Percentiles rank a stretch among this genome's conserved stretches.
Evolutionary conservation across 2,329 filamentous ascomycete genomes (phyloP).

Genomic region (Xylaria sp.): DNA sequence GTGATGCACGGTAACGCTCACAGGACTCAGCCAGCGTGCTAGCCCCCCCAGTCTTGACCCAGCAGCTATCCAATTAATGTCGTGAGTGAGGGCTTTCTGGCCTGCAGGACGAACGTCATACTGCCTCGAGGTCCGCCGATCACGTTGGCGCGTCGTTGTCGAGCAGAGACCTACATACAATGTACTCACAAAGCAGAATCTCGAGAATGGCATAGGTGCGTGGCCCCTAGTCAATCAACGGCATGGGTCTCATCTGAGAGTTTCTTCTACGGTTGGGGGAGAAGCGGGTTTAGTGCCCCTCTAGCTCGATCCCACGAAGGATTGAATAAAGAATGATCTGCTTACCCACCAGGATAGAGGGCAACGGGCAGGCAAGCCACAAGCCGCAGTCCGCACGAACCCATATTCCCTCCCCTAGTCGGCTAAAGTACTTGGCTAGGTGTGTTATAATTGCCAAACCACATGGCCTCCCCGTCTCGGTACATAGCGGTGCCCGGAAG

Average conservation of each 20-base stretch:
- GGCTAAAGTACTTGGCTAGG: too few species aligned
- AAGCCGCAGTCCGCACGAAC: too few species aligned
- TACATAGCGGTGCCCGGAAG: too few species aligned
- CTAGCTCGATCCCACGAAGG: neutral
- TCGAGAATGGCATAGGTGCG: neutral
- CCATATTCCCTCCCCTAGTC: too few species aligned
- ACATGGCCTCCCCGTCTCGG: too few species aligned
- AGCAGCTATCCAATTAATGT: neutral
- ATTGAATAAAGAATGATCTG: neutral
- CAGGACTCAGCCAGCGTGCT: slow-evolving; percentile 4
- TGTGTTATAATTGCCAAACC: too few species aligned
- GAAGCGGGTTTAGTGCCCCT: too few species aligned
- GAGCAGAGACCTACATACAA: too few species aligned
- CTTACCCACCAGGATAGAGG: neutral
- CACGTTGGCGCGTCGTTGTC: slow-evolving; percentile 11
- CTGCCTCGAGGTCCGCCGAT: slow-evolving; percentile 16
- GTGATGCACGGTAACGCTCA: slow-evolving; percentile 12
- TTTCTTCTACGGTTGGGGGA: neutral
- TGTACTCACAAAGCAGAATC: too few species aligned
- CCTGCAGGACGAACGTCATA: slow-evolving; percentile 24
- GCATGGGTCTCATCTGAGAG: neutral
- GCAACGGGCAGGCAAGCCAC: neutral
- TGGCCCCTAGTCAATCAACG: neutral
- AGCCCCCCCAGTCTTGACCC: neutral
- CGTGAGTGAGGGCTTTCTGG: neutral